Base-by-base conservation (phyloP, 805 yeast genomes). In the Myxozyma neglecta region DNA sequence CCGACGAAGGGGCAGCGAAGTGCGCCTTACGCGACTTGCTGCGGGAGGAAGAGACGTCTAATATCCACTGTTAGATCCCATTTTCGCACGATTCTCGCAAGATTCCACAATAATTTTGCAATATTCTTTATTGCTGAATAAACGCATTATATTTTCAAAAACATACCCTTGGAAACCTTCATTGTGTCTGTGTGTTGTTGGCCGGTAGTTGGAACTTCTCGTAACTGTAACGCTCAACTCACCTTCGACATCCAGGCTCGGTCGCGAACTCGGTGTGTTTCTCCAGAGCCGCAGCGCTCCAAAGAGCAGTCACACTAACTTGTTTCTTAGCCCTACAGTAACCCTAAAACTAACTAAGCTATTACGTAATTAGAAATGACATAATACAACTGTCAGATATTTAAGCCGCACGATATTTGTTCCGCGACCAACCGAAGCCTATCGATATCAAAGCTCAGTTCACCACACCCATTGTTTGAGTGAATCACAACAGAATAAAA, bases 21-120 rank as follows among this genome's bases (percentile, higher is more conserved):
- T 94, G 89, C 81, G 98, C 98, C 90, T 94, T 94, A 89, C 99
- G 92, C 81, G 97, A 85, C 88, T 94, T 94, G 82, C 96, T 89
- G 86, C 99, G 94, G 79, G 97, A 92, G 80, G 96, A 87, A 77
- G 99, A 91, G 81, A 94, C 98, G 97, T 94, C 97, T 89, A 18
- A 16, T 13, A 44, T 14, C 55, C 14, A 45, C n/a, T 47, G 44
- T 61, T 36, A 57, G 56, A 48, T 6, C 47, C 43, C 36, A 34
- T 18, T 24, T 24, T 35, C 35, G 9, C n/a, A 13, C 42, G 13
- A n/a, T n/a, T 39, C n/a, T 13, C 13, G 42, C 42, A n/a, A 39
- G 4, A 39, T 39, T n/a, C 16, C 42, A 39, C 13, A 39, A 13
- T 13, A 3, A 39, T 39, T 13, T 39, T n/a, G 20, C 5, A 42